Evolutionary conservation across 176 grass and related monocot genomes (phyloP), one percentile per base, ranked within the genome.

Genomic region (Oryza glumipatula): DNA sequence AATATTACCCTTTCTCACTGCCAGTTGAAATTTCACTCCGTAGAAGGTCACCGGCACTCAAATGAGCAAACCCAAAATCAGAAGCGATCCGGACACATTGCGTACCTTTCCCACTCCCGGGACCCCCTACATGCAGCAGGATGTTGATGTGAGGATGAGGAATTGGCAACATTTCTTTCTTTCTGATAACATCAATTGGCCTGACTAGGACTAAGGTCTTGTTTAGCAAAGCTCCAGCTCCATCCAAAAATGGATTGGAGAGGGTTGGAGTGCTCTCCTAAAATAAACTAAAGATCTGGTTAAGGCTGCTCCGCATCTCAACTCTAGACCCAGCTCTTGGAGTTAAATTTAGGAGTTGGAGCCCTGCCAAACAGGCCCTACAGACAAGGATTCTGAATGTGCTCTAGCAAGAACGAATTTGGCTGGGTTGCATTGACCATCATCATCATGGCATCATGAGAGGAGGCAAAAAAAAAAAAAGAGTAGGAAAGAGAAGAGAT

Each of bases 101-200:
- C 10, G 96, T 96, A 67, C 96, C 93, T 90, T 99, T 99, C 22
- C 96, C 96, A 79, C 96, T 94, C 36, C 96, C 91, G 85, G 96
- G 93, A 11, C 96, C 96, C 32, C 96, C 96, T 99, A 33, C 6
- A 77, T 0, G 1, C 4, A 19, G 17, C 5, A 45, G 19, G 41
- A 84, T 32, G 71, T 39, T 23, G 19, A 71, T 36, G 48, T 6
- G 73, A 47, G 38, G 12, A 61, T 11, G 47, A 4, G 5, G 11
- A 28, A 49, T 46, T 67, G 76, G 21, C 30, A 35, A 46, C 23
- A n/a, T 9, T 63, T 61, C 17, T 38, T 41, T 41, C 7, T 4
- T 52, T 17, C 14, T 15, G 3, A 36, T 17, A 9, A 36, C 12
- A 76, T 11, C 54, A 43, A 56, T 46, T 68, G 39, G 54, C 35